Conservation (phyloP, 768 basidiomycete genomes). For the Nevesoporus exiguus region DNA sequence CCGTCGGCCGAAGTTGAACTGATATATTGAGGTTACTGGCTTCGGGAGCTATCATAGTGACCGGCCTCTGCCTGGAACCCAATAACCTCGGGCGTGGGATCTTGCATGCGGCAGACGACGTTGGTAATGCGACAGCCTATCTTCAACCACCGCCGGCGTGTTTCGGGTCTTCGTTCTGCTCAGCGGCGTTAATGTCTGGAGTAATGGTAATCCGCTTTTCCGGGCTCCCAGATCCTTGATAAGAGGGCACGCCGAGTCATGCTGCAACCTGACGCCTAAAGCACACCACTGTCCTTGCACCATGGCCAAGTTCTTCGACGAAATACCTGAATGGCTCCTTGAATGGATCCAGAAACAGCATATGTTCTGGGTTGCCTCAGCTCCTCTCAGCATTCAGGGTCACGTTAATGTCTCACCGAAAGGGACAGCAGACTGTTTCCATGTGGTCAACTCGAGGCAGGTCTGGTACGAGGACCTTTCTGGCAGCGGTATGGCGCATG, state of each 20-base stretch:
- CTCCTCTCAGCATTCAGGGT: conserved; percentile 54
- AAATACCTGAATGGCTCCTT: conserved; percentile 53
- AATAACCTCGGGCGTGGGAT: no score
- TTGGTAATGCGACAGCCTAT: no score
- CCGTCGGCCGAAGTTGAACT: no score
- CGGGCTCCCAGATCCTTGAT: neutral
- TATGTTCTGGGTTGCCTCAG: conserved; percentile 69
- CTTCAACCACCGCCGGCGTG: no score
- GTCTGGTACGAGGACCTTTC: conserved; percentile 75
- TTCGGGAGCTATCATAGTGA: no score
- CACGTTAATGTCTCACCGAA: conserved; percentile 71
- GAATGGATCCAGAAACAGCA: conserved; percentile 62
- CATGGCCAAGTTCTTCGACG: conserved; percentile 58
- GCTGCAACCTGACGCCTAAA: neutral
- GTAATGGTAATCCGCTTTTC: neutral
- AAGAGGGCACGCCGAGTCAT: neutral
- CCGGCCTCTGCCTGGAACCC: no score
- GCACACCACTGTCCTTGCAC: neutral
- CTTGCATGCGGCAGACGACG: no score
- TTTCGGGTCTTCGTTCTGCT: no score
- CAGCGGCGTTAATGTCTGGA: no score
- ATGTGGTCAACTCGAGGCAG: conserved; percentile 46
- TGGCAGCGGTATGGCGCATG: conserved; percentile 51
- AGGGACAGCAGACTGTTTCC: conserved; percentile 59
- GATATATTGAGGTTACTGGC: no score